A percentile compares a stretch with the other conserved stretches of the same genome.
phyloP scores from a whole-genome alignment of 2,329 filamentous ascomycete genomes.

The Pyrenochaeta sp. region DNA sequence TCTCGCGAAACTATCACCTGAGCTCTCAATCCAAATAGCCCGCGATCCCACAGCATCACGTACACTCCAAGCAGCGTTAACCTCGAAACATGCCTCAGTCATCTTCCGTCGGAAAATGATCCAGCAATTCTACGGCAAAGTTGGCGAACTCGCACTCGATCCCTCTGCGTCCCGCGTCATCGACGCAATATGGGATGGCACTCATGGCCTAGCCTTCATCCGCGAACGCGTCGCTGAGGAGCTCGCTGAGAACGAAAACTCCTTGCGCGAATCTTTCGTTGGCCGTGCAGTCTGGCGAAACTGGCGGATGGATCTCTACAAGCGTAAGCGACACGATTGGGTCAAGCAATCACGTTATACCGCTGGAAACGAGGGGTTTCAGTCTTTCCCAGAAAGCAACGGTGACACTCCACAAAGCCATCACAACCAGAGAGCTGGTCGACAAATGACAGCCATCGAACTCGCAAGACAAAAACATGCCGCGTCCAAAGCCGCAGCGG shows the following conservation, averaged over 20 bases:
- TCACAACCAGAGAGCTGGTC: conserved; percentile 30
- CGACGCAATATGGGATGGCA: conserved; percentile 71
- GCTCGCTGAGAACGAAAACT: conserved; percentile 65
- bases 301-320: conserved; percentile 78
- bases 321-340: conserved; percentile 70
- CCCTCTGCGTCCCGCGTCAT: conserved; percentile 72
- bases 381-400: conserved; percentile 57
- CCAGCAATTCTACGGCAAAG: conserved; percentile 68
- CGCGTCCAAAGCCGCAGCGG: conserved; percentile 52
- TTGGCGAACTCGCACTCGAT: conserved; percentile 68
- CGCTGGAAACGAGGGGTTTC: conserved; percentile 61
- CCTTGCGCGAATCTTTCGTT: conserved; percentile 69
- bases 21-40: conserved; percentile 67
- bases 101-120: conserved; percentile 71
- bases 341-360: conserved; percentile 64
- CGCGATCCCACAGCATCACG: conserved; percentile 67
- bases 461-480: conserved; percentile 66
- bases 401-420: conserved; percentile 16
- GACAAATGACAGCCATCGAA: conserved; percentile 57
- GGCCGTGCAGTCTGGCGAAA: conserved; percentile 77
- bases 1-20: conserved; percentile 60
- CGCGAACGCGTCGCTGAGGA: conserved; percentile 73
- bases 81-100: conserved; percentile 60
- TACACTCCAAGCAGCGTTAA: conserved; percentile 70
- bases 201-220: conserved; percentile 70